A percentile compares a stretch with the other conserved stretches of the same genome.
These are phyloP conservation scores for Acanthamoeba lenticulata DNA, from an alignment of 208 protist species.

Conservation along the genomic window DNA sequence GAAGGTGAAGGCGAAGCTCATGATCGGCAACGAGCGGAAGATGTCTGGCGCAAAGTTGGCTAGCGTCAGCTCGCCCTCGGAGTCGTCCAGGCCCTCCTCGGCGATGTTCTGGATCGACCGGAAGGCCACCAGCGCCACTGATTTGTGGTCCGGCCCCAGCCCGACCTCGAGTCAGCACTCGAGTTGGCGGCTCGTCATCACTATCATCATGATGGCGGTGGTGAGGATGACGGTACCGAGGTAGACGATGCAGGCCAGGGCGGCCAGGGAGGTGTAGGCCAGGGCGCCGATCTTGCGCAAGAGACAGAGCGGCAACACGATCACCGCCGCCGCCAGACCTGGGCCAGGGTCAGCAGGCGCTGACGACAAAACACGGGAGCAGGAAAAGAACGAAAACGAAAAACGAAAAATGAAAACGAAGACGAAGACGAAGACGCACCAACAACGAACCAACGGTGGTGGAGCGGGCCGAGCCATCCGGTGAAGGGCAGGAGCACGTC, in stretches of 20 bases:
- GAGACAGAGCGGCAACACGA: constrained; percentile 7
- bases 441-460: not conserved
- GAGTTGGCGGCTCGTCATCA: not conserved
- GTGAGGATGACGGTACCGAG: not conserved
- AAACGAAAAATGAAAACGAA: too few species aligned
- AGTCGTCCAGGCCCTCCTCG: not conserved
- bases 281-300: not conserved
- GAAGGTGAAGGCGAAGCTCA: constrained; percentile 55
- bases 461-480: not conserved
- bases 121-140: not conserved
- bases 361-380: not conserved
- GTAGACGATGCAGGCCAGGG: constrained; percentile 48
- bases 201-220: too few species aligned
- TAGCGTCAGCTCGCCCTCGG: not conserved
- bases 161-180: too few species aligned
- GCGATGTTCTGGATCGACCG: not conserved
- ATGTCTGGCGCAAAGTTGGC: not conserved
- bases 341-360: too few species aligned
- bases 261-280: not conserved
- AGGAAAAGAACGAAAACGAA: not conserved
- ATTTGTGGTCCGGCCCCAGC: not conserved
- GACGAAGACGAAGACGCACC: too few species aligned
- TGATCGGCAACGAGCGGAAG: constrained; percentile 14
- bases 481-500: constrained; percentile 33
- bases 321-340: too few species aligned